A percentile compares a stretch with the other conserved stretches of the same genome.
Conservation (phyloP, 2,329 filamentous ascomycete genomes). For the Xylariaceae sp. region DNA sequence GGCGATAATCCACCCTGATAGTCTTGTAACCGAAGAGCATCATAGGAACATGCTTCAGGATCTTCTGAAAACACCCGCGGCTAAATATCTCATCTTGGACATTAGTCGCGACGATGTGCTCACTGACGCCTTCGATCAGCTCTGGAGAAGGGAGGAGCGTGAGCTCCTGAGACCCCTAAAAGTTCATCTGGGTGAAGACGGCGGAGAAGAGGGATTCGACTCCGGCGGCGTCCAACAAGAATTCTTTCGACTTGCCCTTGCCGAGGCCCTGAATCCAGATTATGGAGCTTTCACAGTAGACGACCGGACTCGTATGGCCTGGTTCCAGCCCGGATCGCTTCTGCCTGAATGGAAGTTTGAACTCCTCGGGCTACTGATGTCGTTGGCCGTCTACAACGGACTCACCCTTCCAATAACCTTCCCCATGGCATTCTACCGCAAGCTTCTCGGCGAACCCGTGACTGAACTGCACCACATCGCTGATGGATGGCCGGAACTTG, state of each 20-base stretch:
- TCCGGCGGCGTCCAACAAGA: conserved; percentile 95
- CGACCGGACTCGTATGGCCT: conserved; percentile 66
- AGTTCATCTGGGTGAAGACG: conserved; percentile 74
- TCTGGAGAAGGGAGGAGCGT: conserved; percentile 78
- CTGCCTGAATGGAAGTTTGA: conserved; percentile 88
- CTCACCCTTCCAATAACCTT: conserved; percentile 87
- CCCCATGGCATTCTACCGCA: conserved; percentile 74
- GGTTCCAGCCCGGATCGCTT: conserved; percentile 77
- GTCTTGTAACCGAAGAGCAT: conserved; percentile 46
- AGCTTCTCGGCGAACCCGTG: conserved; percentile 63
- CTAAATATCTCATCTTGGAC: conserved; percentile 63
- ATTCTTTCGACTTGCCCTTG: conserved; percentile 80
- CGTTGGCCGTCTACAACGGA: conserved; percentile 86
- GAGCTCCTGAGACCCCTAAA: conserved; percentile 83
- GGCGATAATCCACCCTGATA: conserved; percentile 46
- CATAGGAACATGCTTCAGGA: conserved; percentile 56
- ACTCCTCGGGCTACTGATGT: conserved; percentile 78
- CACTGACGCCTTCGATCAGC: conserved; percentile 71
- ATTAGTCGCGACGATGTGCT: conserved; percentile 62
- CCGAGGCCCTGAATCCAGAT: conserved; percentile 68
- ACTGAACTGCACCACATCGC: conserved; percentile 67
- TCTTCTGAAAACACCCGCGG: conserved; percentile 57
- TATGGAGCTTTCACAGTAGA: conserved; percentile 80
- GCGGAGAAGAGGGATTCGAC: conserved; percentile 83
- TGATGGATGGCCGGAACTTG: conserved; percentile 81